These are phyloP conservation scores for Gossypium thurberi DNA, from an alignment of 345 rosid genomes.

Conservation along the genomic window DNA sequence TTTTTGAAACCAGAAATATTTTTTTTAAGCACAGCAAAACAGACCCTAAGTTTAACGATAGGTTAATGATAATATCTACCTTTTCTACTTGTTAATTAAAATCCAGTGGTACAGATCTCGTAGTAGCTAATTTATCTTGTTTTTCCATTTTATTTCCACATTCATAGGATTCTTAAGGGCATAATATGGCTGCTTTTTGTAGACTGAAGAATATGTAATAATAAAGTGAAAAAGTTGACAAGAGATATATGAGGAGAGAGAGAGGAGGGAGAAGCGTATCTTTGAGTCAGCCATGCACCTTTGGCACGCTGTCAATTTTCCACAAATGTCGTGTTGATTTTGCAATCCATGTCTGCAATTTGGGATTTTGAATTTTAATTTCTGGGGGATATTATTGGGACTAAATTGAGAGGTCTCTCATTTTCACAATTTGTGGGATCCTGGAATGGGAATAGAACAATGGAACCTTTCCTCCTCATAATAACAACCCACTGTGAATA, in stretches of 20 bases:
- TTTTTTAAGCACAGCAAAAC: too few species aligned
- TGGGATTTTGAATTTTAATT: background rate
- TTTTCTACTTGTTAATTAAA: too few species aligned
- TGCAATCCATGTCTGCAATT: slow-evolving; percentile 12
- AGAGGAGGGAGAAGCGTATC: slow-evolving; percentile 14
- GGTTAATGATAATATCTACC: too few species aligned
- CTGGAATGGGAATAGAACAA: slow-evolving; percentile 10
- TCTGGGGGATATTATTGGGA: background rate
- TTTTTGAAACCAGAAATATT: too few species aligned
- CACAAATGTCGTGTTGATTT: slow-evolving; percentile 24
- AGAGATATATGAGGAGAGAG: background rate
- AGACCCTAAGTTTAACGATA: too few species aligned
- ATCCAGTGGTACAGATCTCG: too few species aligned
- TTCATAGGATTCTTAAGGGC: too few species aligned
- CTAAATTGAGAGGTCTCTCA: background rate
- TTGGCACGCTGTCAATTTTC: slow-evolving; percentile 31
- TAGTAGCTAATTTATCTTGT: too few species aligned
- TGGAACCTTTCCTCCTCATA: slow-evolving; percentile 13
- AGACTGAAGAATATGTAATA: background rate
- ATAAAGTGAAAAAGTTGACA: background rate
- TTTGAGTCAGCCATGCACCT: slow-evolving; percentile 29
- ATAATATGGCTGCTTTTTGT: background rate
- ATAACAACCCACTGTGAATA: background rate
- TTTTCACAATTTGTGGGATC: slow-evolving; percentile 16
- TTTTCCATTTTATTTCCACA: too few species aligned